Evolutionary conservation across 352 stramenopile genomes (phyloP), one percentile per base, ranked within the genome.

Genomic region (Phytophthora litchii): DNA sequence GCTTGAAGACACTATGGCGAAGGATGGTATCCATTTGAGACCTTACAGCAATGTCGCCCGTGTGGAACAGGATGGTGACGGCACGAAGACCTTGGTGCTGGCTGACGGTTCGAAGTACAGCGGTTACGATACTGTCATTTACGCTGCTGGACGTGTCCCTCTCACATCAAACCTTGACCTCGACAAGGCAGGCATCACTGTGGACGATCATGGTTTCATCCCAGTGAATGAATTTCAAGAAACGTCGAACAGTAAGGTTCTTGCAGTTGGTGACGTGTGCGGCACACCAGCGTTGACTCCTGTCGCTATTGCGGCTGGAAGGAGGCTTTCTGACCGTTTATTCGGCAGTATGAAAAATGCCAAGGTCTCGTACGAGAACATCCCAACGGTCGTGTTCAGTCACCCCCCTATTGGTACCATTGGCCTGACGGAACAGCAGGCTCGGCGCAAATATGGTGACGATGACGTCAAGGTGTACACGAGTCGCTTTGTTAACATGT

Each of bases 361-460:
- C 13, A 86, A 83, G 44, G 62, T 86, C 21, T 83, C 90, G 56
- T 98, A 98, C 76, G 80, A 96, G 21, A 79, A 92, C 46, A 94
- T 99, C 19, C 92, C 96, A 5, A 98, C 94, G 0, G 94, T 98
- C 34, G 91, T 99, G 17, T 99, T 99, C 77, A 97, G 88, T 25
- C 94, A 98, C 76, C 95, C 95, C 36, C 89, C 92, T 31, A 98
- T 99, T 69, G 96, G 91, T n/a, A 98, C 92, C 2, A 86, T 96
- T 64, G 96, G 95, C 2, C 64, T 98, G 25, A 98, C 95, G 1
- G 94, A 99, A 71, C 35, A 65, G n/a, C 57, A 98, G 44, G 96
- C 95, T 20, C 78, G 88, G 12, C 69, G 56, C 42, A 85, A 97
- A 64, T 98, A 97, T 58, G 94, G 92, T 5, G 57, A 86, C 35